A percentile compares a stretch with the other conserved stretches of the same genome.
phyloP scores from a whole-genome alignment of 495 filamentous ascomycete species.

The Melanomma pulvis-pyrius region DNA sequence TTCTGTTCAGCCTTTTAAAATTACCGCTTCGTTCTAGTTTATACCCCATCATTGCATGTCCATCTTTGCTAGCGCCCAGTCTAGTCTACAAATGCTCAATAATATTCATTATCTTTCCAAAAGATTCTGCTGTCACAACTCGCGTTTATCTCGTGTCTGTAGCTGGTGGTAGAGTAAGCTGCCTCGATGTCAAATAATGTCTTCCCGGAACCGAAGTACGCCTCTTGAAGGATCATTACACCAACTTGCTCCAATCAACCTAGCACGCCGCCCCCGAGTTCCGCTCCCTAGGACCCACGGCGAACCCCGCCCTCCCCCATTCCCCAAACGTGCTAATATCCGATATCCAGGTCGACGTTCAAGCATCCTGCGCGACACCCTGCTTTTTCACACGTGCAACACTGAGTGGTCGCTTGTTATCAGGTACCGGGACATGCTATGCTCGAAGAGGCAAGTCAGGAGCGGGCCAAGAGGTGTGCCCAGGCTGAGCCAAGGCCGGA shows the following conservation, averaged over 20 bases:
- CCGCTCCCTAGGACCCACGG: neutral
- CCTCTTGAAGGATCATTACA: neutral
- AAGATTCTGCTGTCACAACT: too few species aligned
- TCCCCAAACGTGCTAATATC: neutral
- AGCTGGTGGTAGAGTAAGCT: too few species aligned
- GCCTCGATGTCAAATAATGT: too few species aligned
- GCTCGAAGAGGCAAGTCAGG: neutral
- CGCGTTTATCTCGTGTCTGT: too few species aligned
- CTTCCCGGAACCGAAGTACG: too few species aligned
- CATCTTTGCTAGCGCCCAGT: too few species aligned
- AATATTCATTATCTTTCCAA: too few species aligned
- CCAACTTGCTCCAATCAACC: neutral
- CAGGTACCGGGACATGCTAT: neutral
- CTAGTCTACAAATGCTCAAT: too few species aligned
- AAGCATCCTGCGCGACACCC: neutral
- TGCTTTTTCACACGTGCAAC: conserved; percentile 2
- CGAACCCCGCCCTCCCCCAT: neutral
- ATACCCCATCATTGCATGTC: too few species aligned
- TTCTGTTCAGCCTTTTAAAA: too few species aligned
- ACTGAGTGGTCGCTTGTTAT: conserved; percentile 1
- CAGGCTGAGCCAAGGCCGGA: neutral
- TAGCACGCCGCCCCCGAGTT: neutral
- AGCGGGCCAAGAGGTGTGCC: neutral
- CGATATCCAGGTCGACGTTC: conserved; percentile 5
- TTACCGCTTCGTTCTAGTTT: too few species aligned